Conservation (phyloP, 805 yeast species). For the Lipomyces kockii region DNA sequence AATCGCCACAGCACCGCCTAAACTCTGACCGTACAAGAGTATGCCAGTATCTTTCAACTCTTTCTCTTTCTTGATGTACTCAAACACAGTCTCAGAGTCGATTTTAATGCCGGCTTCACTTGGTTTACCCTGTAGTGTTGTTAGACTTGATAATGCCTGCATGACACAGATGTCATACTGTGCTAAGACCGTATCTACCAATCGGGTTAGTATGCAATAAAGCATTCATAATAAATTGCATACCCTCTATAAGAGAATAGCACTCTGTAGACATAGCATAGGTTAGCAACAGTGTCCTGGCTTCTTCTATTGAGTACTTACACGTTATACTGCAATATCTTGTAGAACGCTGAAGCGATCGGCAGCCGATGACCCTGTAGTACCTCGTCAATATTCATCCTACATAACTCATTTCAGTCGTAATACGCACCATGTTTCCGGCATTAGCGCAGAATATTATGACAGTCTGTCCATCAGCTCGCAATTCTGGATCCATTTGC, state of each 20-base stretch:
- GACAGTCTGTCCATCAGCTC: constrained; percentile 55
- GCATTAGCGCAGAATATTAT: constrained; percentile 89
- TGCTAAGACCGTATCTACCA: constrained; percentile 36
- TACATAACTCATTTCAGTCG: neutral
- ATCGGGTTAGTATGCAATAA: neutral
- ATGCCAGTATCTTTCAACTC: constrained; percentile 59
- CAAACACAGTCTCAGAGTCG: constrained; percentile 77
- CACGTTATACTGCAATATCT: constrained; percentile 32
- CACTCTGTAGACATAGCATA: constrained; percentile 44
- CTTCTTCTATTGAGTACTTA: neutral
- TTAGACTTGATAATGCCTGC: neutral
- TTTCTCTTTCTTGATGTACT: constrained; percentile 58
- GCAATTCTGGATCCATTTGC: constrained; percentile 24
- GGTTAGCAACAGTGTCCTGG: neutral
- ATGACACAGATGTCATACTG: constrained; percentile 12
- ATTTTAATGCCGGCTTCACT: constrained; percentile 76
- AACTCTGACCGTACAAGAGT: constrained; percentile 81
- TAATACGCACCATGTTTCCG: constrained; percentile 67
- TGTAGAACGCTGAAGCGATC: constrained; percentile 69
- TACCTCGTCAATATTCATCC: neutral
- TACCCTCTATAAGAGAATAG: constrained; percentile 87
- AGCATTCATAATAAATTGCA: neutral
- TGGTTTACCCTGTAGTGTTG: constrained; percentile 69
- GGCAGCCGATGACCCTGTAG: constrained; percentile 77
- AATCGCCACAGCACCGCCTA: constrained; percentile 94